Evolutionary conservation across 352 stramenopile genomes (phyloP).

Genomic region (Phytophthora sp.): DNA sequence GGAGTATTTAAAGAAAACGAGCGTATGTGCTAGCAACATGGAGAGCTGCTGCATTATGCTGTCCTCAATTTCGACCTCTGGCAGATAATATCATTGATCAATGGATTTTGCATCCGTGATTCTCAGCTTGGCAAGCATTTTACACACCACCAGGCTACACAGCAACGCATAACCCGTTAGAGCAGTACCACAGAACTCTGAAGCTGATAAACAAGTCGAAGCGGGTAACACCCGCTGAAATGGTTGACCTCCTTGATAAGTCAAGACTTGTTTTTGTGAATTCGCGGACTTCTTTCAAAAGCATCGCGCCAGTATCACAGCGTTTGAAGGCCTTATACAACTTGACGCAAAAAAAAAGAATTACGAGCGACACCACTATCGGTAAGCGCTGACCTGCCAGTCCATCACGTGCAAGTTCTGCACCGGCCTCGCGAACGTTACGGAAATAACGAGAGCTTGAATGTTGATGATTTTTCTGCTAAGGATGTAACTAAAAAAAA

Average conservation of each 20-base stretch:
- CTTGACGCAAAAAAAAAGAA: background rate
- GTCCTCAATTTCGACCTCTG: too few species aligned
- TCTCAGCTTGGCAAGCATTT: background rate
- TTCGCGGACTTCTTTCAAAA: background rate
- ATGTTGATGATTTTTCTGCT: background rate
- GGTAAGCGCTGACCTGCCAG: background rate
- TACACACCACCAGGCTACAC: background rate
- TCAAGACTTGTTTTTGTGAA: background rate
- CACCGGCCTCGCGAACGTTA: background rate
- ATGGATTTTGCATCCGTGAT: background rate
- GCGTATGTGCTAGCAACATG: background rate
- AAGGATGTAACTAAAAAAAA: background rate
- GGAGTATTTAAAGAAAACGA: background rate
- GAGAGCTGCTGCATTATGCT: background rate
- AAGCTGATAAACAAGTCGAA: constrained; percentile 2
- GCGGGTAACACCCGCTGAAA: background rate
- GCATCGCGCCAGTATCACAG: background rate
- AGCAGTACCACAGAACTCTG: background rate
- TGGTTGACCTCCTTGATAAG: background rate
- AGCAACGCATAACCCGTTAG: background rate
- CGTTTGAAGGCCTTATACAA: background rate
- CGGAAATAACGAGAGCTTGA: background rate
- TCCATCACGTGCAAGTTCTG: background rate
- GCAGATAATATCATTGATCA: background rate
- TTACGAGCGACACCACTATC: background rate